Percentiles rank a stretch among this genome's conserved stretches.
These are phyloP conservation scores for Fraxinus angustifolia DNA, from an alignment of 305 asterid species.

Conservation along the genomic window DNA sequence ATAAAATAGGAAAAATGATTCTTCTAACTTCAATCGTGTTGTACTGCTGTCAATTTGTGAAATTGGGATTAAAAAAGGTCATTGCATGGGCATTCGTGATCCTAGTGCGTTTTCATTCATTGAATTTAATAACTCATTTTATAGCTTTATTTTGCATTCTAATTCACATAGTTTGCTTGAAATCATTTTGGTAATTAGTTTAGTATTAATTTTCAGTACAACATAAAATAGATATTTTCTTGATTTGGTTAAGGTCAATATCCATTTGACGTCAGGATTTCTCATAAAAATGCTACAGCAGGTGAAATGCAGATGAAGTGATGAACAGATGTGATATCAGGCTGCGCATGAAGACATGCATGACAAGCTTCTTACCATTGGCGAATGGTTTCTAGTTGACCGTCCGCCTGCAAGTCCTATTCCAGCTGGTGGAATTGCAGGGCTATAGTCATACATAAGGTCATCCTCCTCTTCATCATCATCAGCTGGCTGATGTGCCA, in stretches of 20 bases:
- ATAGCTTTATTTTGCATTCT: too few species aligned
- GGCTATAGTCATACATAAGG: conserved; percentile 34
- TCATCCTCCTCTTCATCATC: conserved; percentile 74
- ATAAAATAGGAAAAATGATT: too few species aligned
- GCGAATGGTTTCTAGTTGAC: conserved; percentile 30
- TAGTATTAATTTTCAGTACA: too few species aligned
- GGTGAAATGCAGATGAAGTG: background rate
- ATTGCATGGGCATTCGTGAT: too few species aligned
- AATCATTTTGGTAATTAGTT: too few species aligned
- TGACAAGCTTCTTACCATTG: conserved; percentile 27
- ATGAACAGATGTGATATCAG: background rate
- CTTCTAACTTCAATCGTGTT: too few species aligned
- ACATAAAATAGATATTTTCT: too few species aligned
- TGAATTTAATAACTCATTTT: too few species aligned
- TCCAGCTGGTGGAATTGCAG: conserved; percentile 33
- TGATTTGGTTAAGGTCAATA: background rate
- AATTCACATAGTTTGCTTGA: too few species aligned
- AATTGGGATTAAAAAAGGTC: too few species aligned
- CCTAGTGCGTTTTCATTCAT: too few species aligned
- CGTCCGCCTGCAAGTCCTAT: conserved; percentile 42
- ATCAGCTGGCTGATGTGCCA: conserved; percentile 70
- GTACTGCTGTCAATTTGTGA: too few species aligned
- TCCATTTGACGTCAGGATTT: background rate
- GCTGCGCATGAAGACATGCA: background rate
- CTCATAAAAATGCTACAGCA: background rate